These are phyloP conservation scores for Rhodofomes roseus DNA, from an alignment of 1,284 basidiomycete species.

Conservation along the genomic window DNA sequence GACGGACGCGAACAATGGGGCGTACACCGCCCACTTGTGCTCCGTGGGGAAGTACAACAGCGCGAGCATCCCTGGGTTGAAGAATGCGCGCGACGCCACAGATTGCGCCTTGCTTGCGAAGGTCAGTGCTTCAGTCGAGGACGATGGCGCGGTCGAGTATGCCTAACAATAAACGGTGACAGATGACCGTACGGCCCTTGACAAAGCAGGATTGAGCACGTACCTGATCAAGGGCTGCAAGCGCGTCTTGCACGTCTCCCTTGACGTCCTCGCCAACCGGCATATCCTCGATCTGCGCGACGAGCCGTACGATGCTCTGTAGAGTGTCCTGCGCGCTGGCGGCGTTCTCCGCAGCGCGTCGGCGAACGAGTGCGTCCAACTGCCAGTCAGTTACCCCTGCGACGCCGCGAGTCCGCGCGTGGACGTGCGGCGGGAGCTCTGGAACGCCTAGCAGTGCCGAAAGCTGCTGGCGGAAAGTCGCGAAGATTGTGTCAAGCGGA, in stretches of 20 bases:
- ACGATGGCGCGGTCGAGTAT: constrained; percentile 36
- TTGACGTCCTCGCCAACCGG: constrained; percentile 77
- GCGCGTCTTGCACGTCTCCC: constrained; percentile 65
- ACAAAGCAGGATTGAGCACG: constrained; percentile 18
- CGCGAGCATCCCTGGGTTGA: constrained; percentile 94
- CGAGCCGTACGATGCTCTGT: constrained; percentile 76
- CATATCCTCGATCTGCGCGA: constrained; percentile 87
- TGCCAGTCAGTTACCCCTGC: constrained; percentile 66
- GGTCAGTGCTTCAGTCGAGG: constrained; percentile 47
- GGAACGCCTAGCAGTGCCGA: constrained; percentile 78
- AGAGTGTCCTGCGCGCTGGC: constrained; percentile 71
- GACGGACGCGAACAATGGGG: constrained; percentile 87
- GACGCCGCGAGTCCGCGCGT: constrained; percentile 10
- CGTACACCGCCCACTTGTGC: constrained; percentile 94
- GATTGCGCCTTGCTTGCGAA: constrained; percentile 66
- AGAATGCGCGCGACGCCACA: constrained; percentile 88
- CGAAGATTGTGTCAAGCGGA: constrained; percentile 57
- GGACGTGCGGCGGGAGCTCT: constrained; percentile 45
- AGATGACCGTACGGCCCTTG: background rate
- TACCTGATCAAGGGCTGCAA: constrained; percentile 72
- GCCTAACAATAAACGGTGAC: constrained; percentile 31
- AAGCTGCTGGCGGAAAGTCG: constrained; percentile 75
- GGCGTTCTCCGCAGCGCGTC: constrained; percentile 71
- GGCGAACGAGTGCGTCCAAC: constrained; percentile 71
- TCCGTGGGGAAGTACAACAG: constrained; percentile 95